phyloP scores from a whole-genome alignment of 2,329 filamentous ascomycete genomes.

The Fusarium newnesense region DNA sequence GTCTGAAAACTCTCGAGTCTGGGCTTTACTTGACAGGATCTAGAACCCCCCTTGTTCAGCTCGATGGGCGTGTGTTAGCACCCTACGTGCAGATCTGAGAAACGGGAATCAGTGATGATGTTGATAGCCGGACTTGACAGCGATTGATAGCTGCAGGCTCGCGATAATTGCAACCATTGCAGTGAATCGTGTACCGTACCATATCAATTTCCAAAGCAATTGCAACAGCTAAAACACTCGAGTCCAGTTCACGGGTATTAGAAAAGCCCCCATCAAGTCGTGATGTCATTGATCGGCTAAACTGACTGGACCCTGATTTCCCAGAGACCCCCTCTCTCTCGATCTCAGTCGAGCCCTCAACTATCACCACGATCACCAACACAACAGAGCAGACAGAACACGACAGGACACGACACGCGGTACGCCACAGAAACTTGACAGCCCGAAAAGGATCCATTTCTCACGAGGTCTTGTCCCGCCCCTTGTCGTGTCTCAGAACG shows the following conservation, averaged over 20 bases:
- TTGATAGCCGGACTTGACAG: neutral
- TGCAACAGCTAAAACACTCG: neutral
- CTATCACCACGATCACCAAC: conserved; percentile 9
- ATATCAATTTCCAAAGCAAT: neutral
- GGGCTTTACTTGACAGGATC: conserved; percentile 20
- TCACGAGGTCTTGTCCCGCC: neutral
- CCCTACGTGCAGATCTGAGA: conserved; percentile 37
- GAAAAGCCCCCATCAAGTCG: neutral
- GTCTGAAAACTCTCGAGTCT: neutral
- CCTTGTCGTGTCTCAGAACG: conserved; percentile 18
- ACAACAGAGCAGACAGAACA: neutral
- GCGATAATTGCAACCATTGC: neutral
- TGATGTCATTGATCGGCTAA: conserved; percentile 29
- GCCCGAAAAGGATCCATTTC: neutral
- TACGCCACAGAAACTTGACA: neutral
- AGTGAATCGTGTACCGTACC: neutral
- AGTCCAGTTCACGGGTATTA: neutral
- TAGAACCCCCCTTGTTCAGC: conserved; percentile 10
- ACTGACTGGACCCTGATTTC: conserved; percentile 30
- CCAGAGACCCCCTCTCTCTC: neutral
- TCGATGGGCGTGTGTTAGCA: conserved; percentile 31
- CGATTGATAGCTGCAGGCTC: neutral
- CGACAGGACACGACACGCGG: neutral
- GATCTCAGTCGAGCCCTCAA: conserved; percentile 11
- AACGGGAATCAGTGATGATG: neutral